These are phyloP conservation scores for Cytospora piceicola DNA, from an alignment of 2,329 filamentous ascomycete genomes.

Conservation along the genomic window DNA sequence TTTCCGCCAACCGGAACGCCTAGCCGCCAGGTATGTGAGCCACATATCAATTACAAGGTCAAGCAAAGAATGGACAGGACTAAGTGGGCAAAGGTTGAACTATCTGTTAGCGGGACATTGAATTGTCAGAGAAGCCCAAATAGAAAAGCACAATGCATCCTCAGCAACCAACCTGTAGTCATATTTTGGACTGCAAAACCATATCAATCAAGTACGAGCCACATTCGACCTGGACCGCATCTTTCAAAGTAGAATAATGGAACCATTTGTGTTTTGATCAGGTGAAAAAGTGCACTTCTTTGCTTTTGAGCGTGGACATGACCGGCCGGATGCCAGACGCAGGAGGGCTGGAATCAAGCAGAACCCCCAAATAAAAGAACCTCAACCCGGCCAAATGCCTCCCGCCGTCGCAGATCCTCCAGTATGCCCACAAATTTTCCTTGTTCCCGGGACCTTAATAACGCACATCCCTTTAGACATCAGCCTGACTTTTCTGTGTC, in stretches of 20 bases:
- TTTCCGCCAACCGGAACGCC: background rate
- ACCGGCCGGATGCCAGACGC: conserved; percentile 21
- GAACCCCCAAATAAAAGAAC: conserved; percentile 19
- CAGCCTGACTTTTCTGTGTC: conserved; percentile 22
- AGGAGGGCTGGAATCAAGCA: conserved; percentile 21
- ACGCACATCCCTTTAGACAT: conserved; percentile 14
- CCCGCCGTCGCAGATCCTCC: conserved; percentile 10
- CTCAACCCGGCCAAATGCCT: conserved; percentile 23
- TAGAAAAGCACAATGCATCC: conserved; percentile 17
- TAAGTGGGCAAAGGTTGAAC: background rate
- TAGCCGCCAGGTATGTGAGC: background rate
- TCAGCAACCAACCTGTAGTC: conserved; percentile 30
- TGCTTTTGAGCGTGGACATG: conserved; percentile 29
- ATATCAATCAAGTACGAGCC: background rate
- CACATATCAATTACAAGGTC: background rate
- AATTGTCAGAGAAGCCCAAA: conserved; percentile 26
- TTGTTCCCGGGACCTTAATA: conserved; percentile 11
- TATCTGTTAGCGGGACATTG: conserved; percentile 31
- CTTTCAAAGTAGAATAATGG: background rate
- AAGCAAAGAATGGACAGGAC: background rate
- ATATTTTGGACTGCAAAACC: background rate
- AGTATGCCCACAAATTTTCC: conserved; percentile 13
- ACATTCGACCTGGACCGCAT: background rate
- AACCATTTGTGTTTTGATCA: conserved; percentile 10
- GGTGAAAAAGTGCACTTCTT: conserved; percentile 26